These are phyloP conservation scores for Bothriochloa decipiens DNA, from an alignment of 176 grass and related monocot species.

Conservation along the genomic window DNA sequence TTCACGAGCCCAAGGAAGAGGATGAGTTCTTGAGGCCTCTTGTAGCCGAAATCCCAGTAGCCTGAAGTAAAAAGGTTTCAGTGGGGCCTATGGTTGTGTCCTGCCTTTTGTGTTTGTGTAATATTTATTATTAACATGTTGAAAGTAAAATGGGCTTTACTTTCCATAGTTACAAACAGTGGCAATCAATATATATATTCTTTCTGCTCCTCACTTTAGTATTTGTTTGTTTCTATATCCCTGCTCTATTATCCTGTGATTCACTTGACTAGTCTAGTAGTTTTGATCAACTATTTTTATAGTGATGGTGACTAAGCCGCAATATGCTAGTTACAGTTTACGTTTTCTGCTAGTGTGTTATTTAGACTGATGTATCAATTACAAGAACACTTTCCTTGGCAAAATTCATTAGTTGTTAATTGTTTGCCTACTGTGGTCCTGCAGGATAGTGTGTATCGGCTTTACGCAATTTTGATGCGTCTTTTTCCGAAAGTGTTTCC, in stretches of 20 bases:
- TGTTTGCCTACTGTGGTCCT: conserved; percentile 4
- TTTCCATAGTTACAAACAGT: conserved; percentile 15
- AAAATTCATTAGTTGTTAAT: not conserved
- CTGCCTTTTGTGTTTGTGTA: conserved; percentile 11
- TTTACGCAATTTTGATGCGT: conserved; percentile 40
- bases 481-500: conserved; percentile 65
- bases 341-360: not conserved
- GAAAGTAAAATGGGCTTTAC: conserved; percentile 31
- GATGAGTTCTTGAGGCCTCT: conserved; percentile 55
- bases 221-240: not conserved
- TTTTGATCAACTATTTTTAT: not conserved
- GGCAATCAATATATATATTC: conserved; percentile 26
- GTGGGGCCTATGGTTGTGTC: conserved; percentile 22
- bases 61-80: conserved; percentile 32
- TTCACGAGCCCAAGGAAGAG: conserved; percentile 66
- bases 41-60: conserved; percentile 47
- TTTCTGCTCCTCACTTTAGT: not conserved
- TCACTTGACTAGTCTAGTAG: not conserved
- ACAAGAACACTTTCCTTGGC: not conserved
- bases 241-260: not conserved
- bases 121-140: not conserved
- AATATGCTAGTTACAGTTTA: not conserved
- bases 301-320: not conserved
- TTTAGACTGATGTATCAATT: not conserved
- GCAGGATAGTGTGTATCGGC: conserved; percentile 78